Base-by-base conservation (phyloP, 129 eudicot species). In the Daucus carota region DNA sequence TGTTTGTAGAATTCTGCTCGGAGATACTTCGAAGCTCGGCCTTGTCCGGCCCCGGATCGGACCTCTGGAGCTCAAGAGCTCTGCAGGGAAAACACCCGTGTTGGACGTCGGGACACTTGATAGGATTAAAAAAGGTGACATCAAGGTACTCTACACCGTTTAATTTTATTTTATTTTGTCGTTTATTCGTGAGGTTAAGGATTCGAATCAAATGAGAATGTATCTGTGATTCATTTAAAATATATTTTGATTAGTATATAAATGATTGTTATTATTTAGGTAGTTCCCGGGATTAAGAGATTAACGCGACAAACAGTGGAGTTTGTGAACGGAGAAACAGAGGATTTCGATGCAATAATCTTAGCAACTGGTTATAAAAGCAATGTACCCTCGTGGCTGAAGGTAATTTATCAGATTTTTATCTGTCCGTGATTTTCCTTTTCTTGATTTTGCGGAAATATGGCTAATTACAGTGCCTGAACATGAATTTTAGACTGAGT, bases 351-450 rank as follows among this genome's bases (percentile, higher is more conserved):
- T 87, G 97, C 97, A 70, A 91, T 94, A 81, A 87, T 94, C 76
- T 83, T 94, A 60, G 98, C 98, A 84, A 93, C 98, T 75, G 98
- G 98, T 34, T 93, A 93, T 80, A 91, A 87, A 87, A 93, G 98
- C 96, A 94, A 94, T 83, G 96, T 93, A 45, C 97, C 98, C 74
- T 83, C 86, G 80, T 94, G 98, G 98, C 85, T 94, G 86, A 89
- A 94, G 98, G 98, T 94, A 84, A 48, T 48, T 22, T 8, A 6
- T 38, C 47, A 70, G 18, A 26, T 85, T 42, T 68, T 52, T 6
- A 16, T 70, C 76, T 81, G 0, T 57, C 47, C 70, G 36, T n/a
- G 14, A 10, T 78, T 63, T 22, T 17, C 72, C 72, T 42, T 32
- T 40, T 3, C 76, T 75, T 54, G 73, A 68, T 69, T 42, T 14